Percentiles rank a stretch among this genome's conserved stretches.
These are phyloP conservation scores for Mycena vulgaris DNA, from an alignment of 768 basidiomycete species.

Conservation along the genomic window DNA sequence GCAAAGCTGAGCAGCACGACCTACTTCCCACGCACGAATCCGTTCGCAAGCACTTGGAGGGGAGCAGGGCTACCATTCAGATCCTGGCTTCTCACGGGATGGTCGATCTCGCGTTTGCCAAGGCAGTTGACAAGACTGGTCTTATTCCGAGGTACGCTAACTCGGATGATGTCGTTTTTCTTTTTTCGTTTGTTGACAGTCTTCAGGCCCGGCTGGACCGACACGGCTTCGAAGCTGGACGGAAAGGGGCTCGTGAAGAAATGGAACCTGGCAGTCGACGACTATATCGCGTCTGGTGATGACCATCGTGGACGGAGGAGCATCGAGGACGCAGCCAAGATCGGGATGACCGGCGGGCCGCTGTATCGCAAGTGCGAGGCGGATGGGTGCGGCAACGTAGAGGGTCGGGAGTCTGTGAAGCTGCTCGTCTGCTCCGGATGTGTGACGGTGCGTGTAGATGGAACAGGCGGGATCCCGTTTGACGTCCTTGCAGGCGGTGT, in stretches of 20 bases:
- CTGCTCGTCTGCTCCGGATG: not conserved
- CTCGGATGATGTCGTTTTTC: no score
- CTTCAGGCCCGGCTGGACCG: not conserved
- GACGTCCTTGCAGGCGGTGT: not conserved
- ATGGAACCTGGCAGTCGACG: not conserved
- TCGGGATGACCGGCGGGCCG: not conserved
- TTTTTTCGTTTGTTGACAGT: not conserved
- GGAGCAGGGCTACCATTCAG: not conserved
- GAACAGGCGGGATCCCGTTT: no score
- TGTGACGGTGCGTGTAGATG: not conserved
- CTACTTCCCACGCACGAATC: not conserved
- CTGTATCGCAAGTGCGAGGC: conserved; percentile 9
- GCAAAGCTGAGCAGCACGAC: not conserved
- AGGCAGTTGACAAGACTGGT: not conserved
- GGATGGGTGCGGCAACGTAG: not conserved
- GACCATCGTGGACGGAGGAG: not conserved
- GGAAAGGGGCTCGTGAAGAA: not conserved
- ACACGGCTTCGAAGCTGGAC: not conserved
- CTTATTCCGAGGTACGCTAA: not conserved
- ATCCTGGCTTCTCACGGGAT: not conserved
- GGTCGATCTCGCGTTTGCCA: not conserved
- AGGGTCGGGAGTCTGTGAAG: not conserved
- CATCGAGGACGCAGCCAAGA: conserved; percentile 4
- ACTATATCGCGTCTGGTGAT: not conserved
- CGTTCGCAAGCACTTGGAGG: not conserved